Base-by-base conservation (phyloP, 129 eudicot genomes). In the Flaveria linearis region DNA sequence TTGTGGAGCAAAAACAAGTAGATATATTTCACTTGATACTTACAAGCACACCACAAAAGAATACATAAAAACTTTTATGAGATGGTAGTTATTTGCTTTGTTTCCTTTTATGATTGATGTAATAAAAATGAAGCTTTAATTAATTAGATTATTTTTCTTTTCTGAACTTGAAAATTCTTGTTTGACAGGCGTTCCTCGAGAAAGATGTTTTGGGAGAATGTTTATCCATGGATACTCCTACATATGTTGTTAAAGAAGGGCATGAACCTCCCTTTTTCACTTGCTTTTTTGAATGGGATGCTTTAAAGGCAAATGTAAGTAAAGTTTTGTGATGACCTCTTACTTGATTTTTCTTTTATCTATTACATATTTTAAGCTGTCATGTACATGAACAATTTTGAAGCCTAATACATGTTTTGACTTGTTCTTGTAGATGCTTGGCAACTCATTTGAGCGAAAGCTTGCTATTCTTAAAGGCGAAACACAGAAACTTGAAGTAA, bases 401-500 rank as follows among this genome's bases (percentile, higher is more conserved):
- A 80, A 25, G 22, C 4, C 5, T 60, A 55, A 71, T 62, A 52
- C 53, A 3, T 4, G 41, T 69, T 75, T 60, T 26, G 49, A 46
- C 49, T 71, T 70, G 55, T 50, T 63, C 47, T 77, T 71, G 41
- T 83, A 92, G 97, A 89, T 92, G 91, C 93, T 84, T 79, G 97
- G 96, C 17, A 89, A 92, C 84, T 85, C 97, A 30, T 92, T 92
- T 62, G 91, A 92, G 80, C 82, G 97, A 65, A 92, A 92, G 74
- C 90, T 92, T 64, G 87, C 96, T 55, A 82, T 87, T 57, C 69
- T 89, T 28, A 89, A 81, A 56, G 96, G 96, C 22, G 76, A 78
- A 74, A 62, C 86, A 13, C 83, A 82, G 42, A 78, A 82, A 78
- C 73, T 82, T 75, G 89, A 86, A 68, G 95, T 89, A 76, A 86